Conservation (phyloP, 495 filamentous ascomycete genomes). For the Aspergillus sclerotioniger region DNA sequence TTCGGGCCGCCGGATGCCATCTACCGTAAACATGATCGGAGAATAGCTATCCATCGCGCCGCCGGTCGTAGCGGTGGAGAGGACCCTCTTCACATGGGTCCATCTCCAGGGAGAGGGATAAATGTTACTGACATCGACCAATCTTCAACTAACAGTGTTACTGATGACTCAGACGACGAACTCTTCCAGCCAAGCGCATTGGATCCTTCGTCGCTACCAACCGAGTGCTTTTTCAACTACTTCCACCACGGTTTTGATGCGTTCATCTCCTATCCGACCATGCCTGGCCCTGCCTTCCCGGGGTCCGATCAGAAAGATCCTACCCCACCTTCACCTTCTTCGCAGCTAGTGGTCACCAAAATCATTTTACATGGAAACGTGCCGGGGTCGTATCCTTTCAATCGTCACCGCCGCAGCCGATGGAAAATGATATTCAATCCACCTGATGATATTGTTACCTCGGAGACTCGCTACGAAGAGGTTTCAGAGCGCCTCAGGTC, state of each 20-base stretch:
- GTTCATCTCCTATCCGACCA: conserved; percentile 75
- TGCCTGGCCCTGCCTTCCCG: conserved; percentile 65
- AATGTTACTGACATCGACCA: conserved; percentile 70
- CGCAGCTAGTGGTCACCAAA: conserved; percentile 80
- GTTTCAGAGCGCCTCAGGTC: conserved; percentile 64
- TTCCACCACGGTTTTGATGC: conserved; percentile 94
- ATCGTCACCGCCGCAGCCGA: conserved; percentile 83
- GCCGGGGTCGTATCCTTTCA: conserved; percentile 94
- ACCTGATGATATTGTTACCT: conserved; percentile 48
- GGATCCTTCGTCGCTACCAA: conserved; percentile 40
- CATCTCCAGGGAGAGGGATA: conserved; percentile 43
- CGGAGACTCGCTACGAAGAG: conserved; percentile 74
- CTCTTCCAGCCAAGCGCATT: conserved; percentile 27
- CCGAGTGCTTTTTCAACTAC: conserved; percentile 95
- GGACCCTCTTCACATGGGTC: conserved; percentile 40
- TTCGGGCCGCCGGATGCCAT: conserved; percentile 94
- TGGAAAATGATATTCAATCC: conserved; percentile 69
- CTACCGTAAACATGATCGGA: conserved; percentile 87
- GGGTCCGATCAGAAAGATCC: conserved; percentile 34
- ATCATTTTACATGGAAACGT: conserved; percentile 90
- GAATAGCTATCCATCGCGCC: conserved; percentile 78
- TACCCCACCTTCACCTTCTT: conserved; percentile 39
- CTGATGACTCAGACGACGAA: conserved; percentile 76
- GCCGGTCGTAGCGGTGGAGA: conserved; percentile 37
- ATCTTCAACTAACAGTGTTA: conserved; percentile 71